Percentiles rank a stretch among this genome's conserved stretches.
Evolutionary conservation across 1,284 basidiomycete genomes (phyloP).

Genomic region (Puccinia hordei): DNA sequence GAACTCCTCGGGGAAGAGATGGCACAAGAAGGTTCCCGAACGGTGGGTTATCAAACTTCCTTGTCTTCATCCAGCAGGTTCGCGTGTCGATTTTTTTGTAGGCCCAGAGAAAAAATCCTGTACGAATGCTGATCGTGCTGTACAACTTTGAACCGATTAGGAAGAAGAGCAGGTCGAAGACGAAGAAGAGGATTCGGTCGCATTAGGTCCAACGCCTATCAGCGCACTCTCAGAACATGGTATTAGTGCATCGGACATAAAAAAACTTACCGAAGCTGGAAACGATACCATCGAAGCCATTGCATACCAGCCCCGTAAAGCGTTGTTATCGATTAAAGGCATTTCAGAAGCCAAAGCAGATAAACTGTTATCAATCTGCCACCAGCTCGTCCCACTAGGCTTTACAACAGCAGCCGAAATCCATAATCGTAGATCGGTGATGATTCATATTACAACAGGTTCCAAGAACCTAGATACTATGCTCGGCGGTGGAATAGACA

Average conservation of each 20-base stretch:
- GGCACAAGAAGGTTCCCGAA: conserved; percentile 8
- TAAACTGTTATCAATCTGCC: conserved; percentile 83
- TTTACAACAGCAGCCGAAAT: conserved; percentile 98
- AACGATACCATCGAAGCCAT: conserved; percentile 93
- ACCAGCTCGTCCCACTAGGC: conserved; percentile 93
- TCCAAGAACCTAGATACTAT: conserved; percentile 94
- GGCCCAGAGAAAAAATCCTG: neutral
- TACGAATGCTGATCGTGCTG: neutral
- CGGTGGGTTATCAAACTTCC: conserved; percentile 9
- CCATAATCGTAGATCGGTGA: conserved; percentile 89
- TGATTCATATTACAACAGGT: conserved; percentile 95
- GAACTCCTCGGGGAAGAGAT: neutral
- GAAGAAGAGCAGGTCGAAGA: conserved; percentile 38
- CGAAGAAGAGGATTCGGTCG: conserved; percentile 32
- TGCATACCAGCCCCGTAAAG: conserved; percentile 96
- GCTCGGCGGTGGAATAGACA: conserved; percentile 96
- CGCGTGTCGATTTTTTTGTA: neutral
- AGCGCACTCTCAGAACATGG: conserved; percentile 71
- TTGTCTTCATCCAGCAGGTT: conserved; percentile 8
- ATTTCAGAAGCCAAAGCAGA: conserved; percentile 98
- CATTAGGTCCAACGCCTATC: conserved; percentile 41
- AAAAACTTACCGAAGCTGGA: conserved; percentile 92
- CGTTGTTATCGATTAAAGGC: conserved; percentile 86
- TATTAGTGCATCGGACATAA: conserved; percentile 85
- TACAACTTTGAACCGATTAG: neutral